Evolutionary conservation across 2,329 filamentous ascomycete genomes (phyloP), one percentile per base, ranked within the genome.

Genomic region (Diatrype stigma): DNA sequence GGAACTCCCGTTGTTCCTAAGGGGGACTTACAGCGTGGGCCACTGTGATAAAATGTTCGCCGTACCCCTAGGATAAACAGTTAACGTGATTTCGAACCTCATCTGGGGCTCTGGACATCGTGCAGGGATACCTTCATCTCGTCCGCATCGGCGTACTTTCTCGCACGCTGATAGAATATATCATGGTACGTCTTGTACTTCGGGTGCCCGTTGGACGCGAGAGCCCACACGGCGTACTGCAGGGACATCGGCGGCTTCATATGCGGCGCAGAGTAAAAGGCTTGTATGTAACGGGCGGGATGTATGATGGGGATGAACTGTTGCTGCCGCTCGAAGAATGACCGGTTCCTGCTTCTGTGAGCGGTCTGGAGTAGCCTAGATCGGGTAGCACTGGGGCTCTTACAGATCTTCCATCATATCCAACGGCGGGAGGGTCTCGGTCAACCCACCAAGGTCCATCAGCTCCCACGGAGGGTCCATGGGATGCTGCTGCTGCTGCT

Each of bases 141-240:
- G 57, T 95, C 90, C 34, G 81, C 75, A 58, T 96, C 86, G 0
- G 86, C 78, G 63, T 96, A 96, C 57, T 92, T 91, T 28, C 92
- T 81, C 3, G 91, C 82, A 40, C 90, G 81, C 47, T 82, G 79
- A 65, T 96, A 96, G 61, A 96, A 92, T 45, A 92, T 79, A 7
- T 88, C 85, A 54, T 90, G 84, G 37, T 90, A 80, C 8, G 74
- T 72, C 7, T 79, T 75, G 62, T 95, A 95, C 63, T 90, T 90
- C 38, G 88, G 79, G 30, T 85, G 82, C 1, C 85, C 76, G 14
- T 82, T 80, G 5, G 90, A 84, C 8, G 89, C 89, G 60, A 89
- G 74, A n/a, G 85, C 81, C 90, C 91, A 96, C 66, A 96, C 89
- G 22, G 85, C 86, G 68, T 96, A 96, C 62, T 92, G 86, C 82